Base-by-base conservation (phyloP, 139 green algal genomes). In the Nannochloris sp. region DNA sequence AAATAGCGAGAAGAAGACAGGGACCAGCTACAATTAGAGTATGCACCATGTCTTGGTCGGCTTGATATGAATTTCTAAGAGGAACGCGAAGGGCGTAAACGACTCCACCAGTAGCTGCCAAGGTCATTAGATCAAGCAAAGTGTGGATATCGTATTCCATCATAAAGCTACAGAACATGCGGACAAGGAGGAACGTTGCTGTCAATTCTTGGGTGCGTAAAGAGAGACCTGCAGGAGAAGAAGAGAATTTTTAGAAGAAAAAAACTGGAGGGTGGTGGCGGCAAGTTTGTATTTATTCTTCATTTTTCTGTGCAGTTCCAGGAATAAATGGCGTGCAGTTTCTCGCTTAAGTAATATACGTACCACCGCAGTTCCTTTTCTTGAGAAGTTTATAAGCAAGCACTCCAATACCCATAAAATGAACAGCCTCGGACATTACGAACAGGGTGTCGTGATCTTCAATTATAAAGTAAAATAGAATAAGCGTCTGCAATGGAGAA, bases 141-240 rank as follows among this genome's bases (percentile, higher is more conserved):
- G 94, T 98, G 82, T 99, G 93, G 54, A 98, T 92, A 77, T 99
- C 93, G 70, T 97, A 97, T 82, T 98, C 93, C 93, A 98, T 98
- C 82, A 97, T 91, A 70, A 98, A 90, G 74, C 86, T 95, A 83
- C 87, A 95, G 75, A 95, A 91, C 3, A 98, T 77, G 31, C 93
- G 78, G n/a, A 96, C 80, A 15, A 63, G 68, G 35, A 98, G 74
- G 65, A 98, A 98, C 1, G 88, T 74, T 2, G 77, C 86, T n/a
- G 91, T 98, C 8, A 98, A 76, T 54, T 96, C 78, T 60, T 98
- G 93, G 10, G 83, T 88, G 39, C 88, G 81, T 31, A 97, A 61
- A 2, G 91, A 97, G 34, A 98, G 72, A 15, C 93, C 92, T 87
- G 82, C 65, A 61, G 3, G 36, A 25, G 13, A 33, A 6, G 23